A percentile compares a stretch with the other conserved stretches of the same genome.
Evolutionary conservation across 768 basidiomycete species (phyloP).

Genomic region (Psilocybe subaeruginosa): DNA sequence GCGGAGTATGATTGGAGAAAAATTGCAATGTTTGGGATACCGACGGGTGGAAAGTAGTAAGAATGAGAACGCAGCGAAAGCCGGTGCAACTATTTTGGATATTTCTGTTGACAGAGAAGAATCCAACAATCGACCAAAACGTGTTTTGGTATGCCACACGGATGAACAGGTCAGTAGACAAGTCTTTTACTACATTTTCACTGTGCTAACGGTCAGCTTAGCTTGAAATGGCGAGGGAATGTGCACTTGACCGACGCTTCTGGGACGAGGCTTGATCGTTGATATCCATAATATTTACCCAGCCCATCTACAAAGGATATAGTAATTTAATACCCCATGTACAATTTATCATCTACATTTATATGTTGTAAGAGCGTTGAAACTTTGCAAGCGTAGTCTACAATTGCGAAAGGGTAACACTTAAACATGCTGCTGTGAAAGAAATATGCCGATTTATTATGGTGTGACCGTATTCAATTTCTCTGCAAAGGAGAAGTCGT

Average conservation of each 20-base stretch:
- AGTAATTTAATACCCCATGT: neutral
- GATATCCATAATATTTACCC: neutral
- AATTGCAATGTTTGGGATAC: constrained; percentile 66
- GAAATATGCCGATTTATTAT: neutral
- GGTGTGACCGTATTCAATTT: neutral
- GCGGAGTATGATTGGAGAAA: constrained; percentile 56
- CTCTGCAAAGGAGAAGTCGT: neutral
- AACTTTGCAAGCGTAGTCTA: too few species aligned
- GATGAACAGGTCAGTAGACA: constrained; percentile 56
- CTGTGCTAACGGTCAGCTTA: constrained; percentile 12
- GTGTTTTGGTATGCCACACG: constrained; percentile 64
- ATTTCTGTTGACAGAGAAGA: constrained; percentile 35
- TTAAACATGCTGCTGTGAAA: too few species aligned
- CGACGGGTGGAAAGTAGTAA: constrained; percentile 46
- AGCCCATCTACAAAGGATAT: neutral
- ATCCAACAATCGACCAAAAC: constrained; percentile 17
- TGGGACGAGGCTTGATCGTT: constrained; percentile 15
- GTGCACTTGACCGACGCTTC: constrained; percentile 31
- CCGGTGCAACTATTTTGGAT: constrained; percentile 47
- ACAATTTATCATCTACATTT: neutral
- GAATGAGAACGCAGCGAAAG: constrained; percentile 41
- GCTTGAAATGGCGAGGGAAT: constrained; percentile 46
- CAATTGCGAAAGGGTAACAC: too few species aligned
- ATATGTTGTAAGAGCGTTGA: too few species aligned
- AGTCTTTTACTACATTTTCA: neutral